These are phyloP conservation scores for Macadamia tetraphylla DNA, from an alignment of 164 flowering plant species.

Conservation along the genomic window DNA sequence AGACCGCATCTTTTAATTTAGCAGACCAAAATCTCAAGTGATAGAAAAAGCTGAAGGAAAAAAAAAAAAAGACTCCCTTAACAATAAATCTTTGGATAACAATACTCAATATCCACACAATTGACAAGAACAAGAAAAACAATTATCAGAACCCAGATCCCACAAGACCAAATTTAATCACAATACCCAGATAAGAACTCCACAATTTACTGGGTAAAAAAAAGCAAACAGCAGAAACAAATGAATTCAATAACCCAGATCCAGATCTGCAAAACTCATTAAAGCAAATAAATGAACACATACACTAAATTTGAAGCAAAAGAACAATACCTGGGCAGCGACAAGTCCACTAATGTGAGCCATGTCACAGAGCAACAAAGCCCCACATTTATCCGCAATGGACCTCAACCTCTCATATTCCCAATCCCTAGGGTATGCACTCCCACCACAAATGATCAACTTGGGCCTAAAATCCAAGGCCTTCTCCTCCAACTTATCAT, in stretches of 20 bases:
- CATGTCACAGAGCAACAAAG: conserved; percentile 93
- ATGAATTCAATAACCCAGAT: conserved; percentile 2
- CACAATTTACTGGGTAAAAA: too few species aligned
- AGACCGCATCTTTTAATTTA: neutral
- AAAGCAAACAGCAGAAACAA: neutral
- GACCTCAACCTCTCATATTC: conserved; percentile 68
- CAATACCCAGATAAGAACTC: too few species aligned
- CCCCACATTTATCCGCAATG: conserved; percentile 88
- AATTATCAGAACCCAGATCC: neutral
- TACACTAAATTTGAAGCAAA: neutral
- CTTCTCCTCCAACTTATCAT: conserved; percentile 95
- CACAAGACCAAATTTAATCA: neutral
- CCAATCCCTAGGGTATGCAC: conserved; percentile 97
- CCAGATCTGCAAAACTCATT: conserved; percentile 2
- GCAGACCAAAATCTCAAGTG: too few species aligned
- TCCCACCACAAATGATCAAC: conserved; percentile 93
- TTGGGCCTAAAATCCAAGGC: conserved; percentile 95
- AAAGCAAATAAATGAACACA: neutral
- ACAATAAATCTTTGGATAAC: too few species aligned
- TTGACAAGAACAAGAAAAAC: neutral
- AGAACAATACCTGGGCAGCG: conserved; percentile 82
- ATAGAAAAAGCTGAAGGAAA: too few species aligned
- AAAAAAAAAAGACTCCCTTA: too few species aligned
- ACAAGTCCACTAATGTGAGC: conserved; percentile 99
- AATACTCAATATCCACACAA: neutral